Conservation (phyloP, 345 rosid genomes). For the Gynandropsis gynandra region DNA sequence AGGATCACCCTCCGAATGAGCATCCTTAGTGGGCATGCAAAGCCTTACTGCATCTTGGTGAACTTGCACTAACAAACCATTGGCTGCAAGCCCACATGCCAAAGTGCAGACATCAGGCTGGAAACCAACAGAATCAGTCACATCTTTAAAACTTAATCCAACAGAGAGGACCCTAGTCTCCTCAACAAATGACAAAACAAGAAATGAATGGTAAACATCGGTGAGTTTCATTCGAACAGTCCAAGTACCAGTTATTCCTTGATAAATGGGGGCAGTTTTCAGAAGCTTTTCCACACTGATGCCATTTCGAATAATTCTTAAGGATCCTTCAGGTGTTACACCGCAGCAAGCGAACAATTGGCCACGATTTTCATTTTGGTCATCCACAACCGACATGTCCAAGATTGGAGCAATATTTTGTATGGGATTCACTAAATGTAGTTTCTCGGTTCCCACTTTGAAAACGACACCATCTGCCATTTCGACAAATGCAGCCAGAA, state of each 20-base stretch:
- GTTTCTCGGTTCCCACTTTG: constrained; percentile 62
- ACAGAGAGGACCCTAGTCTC: constrained; percentile 94
- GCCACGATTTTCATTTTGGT: constrained; percentile 77
- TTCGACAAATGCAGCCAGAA: constrained; percentile 71
- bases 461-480: constrained; percentile 92
- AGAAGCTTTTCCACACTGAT: constrained; percentile 73
- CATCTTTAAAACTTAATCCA: constrained; percentile 89
- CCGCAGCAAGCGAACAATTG: constrained; percentile 97
- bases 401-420: constrained; percentile 89
- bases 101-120: constrained; percentile 87
- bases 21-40: constrained; percentile 79
- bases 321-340: constrained; percentile 87
- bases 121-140: constrained; percentile 93
- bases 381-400: constrained; percentile 83
- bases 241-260: constrained; percentile 92
- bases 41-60: constrained; percentile 77
- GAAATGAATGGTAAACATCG: constrained; percentile 83
- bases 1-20: constrained; percentile 74
- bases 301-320: constrained; percentile 86
- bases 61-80: constrained; percentile 83
- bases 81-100: constrained; percentile 82
- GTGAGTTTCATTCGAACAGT: constrained; percentile 63
- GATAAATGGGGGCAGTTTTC: constrained; percentile 83
- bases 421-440: constrained; percentile 48
- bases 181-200: constrained; percentile 89